Evolutionary conservation across 441 rosid genomes (phyloP), one percentile per base, ranked within the genome.

Genomic region (Croton setiger): DNA sequence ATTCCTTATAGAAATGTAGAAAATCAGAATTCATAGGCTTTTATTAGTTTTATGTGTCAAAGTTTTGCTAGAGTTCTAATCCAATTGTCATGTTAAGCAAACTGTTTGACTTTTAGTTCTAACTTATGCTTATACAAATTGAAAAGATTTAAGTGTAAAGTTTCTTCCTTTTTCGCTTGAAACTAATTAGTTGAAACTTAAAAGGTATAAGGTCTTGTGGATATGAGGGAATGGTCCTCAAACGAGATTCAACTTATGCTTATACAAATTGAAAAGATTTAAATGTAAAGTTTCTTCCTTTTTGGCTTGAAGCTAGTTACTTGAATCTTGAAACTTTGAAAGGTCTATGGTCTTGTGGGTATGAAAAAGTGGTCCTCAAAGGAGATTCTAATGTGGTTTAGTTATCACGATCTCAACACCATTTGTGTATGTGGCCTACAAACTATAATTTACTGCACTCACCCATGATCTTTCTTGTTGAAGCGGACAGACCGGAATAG

Each of bases 361-460:
- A 1, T 7, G 12, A 57, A 41, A 20, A 57, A 17, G 15, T 27
- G 61, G 41, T 14, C 41, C 39, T 14, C 21, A 33, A 57, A 33
- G 61, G 8, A 57, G 18, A 7, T 57, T 9, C 33, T 27, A 27
- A 71, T 52, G 61, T 70, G 57, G 55, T 35, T 0, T 44, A 37
- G 43, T 7, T 43, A 67, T 63, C 33, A 44, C 59, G 64, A 54
- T 31, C 18, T 45, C 8, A 63, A 7, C 54, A 57, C 33, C 33
- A 60, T 47, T 11, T 49, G 41, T 39, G 31, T 63, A 21, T 18
- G 47, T 67, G 73, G 48, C 63, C 60, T 51, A 57, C 72, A 69
- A 45, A 56, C 58, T 41, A 63, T 65, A 60, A 64, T 72, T 66
- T 37, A 72, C n/a, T 31, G 5, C 66, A 59, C 71, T 58, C 27